Evolutionary conservation across 2,329 filamentous ascomycete species (phyloP).

Genomic region (Annulohypoxylon truncatum): DNA sequence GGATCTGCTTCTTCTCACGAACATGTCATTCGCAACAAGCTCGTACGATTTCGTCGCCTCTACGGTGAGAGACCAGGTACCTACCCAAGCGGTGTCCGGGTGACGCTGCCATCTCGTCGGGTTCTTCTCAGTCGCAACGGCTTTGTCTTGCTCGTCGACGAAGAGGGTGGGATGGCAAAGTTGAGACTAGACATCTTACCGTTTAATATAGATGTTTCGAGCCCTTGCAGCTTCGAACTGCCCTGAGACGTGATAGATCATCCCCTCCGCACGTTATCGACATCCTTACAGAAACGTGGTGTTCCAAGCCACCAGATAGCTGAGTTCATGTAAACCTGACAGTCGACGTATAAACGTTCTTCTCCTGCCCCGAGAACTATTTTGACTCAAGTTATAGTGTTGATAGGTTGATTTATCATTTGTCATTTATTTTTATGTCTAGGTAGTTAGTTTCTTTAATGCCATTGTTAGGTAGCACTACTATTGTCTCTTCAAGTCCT

Average conservation of each 20-base stretch:
- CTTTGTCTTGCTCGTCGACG: slow-evolving; percentile 33
- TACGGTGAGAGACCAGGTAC: slow-evolving; percentile 18
- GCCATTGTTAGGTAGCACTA: not conserved
- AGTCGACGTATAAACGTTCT: slow-evolving; percentile 18
- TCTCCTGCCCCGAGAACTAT: slow-evolving; percentile 4
- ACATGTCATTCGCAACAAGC: slow-evolving; percentile 14
- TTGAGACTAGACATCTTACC: slow-evolving; percentile 37
- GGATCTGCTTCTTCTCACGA: slow-evolving; percentile 8
- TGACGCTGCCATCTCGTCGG: slow-evolving; percentile 18
- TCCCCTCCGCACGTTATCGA: slow-evolving; percentile 30
- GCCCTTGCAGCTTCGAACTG: slow-evolving; percentile 39
- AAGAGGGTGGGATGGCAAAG: slow-evolving; percentile 31
- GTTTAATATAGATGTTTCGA: slow-evolving; percentile 40
- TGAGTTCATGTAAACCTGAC: slow-evolving; percentile 24
- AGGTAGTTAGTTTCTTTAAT: not conserved
- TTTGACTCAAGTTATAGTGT: not conserved
- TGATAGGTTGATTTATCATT: not conserved
- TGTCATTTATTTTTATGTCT: not conserved
- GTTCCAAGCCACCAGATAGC: slow-evolving; percentile 38
- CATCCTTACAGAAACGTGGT: slow-evolving; percentile 43
- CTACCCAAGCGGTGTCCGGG: not conserved
- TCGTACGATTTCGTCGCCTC: slow-evolving; percentile 21
- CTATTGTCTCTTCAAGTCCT: not conserved
- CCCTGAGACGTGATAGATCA: slow-evolving; percentile 40
- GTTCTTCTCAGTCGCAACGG: slow-evolving; percentile 29